Base-by-base conservation (phyloP, 768 basidiomycete genomes). In the Pleurotus eryngii region DNA sequence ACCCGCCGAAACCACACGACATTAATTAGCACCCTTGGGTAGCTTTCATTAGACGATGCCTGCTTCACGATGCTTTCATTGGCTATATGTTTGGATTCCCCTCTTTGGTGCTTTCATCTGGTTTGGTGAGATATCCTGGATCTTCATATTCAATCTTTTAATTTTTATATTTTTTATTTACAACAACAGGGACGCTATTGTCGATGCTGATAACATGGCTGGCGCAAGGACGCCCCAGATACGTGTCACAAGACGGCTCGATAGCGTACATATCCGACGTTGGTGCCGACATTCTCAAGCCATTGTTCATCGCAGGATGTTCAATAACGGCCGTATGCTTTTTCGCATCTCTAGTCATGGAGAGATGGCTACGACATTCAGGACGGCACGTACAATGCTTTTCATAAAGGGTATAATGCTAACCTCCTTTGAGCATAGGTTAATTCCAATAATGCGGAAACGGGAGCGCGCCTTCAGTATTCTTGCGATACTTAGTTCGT, bases 191-290 rank as follows among this genome's bases (percentile, higher is more conserved):
- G n/a, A 88, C 81, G 11, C 73, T 92, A 7, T 78, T 85, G 49
- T 78, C 87, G 1, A 83, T 92, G 82, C 70, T 92, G 27, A 79
- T 89, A 55, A 83, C 82, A 26, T 92, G 88, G 87, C 75, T 85
- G 20, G 82, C 82, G 7, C 74, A 77, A n/a, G 87, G 87, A 17
- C 73, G 80, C 27, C 86, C 84, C 7, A 75, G 75, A 64, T 85
- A 86, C 61, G 75, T 75, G 14, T 79, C 85, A 12, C 75, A 80
- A 67, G 77, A 83, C 38, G 79, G 79, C 18, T 68, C 69, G 1
- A 81, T 90, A 51, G 82, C 84, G n/a, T 90, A 87, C 68, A 90
- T 92, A 48, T 89, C 87, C 42, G 89, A 92, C 63, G 70, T 91
- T 37, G 89, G 86, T n/a, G 89, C 90, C 17, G 79, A 79, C 61